These are phyloP conservation scores for Pythium brassicae DNA, from an alignment of 352 stramenopile species.

Conservation along the genomic window DNA sequence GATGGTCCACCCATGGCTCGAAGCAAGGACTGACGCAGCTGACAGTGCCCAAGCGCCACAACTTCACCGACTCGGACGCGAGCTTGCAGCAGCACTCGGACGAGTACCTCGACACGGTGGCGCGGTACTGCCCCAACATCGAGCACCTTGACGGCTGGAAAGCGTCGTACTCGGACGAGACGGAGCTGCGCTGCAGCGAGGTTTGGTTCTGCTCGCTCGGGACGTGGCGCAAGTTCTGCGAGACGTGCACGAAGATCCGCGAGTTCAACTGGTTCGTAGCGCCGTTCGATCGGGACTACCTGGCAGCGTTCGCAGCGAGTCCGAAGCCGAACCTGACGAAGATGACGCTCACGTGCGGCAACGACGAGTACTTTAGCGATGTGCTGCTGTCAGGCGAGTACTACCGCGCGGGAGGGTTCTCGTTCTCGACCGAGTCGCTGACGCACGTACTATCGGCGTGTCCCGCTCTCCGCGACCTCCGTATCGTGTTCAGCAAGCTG, in stretches of 20 bases:
- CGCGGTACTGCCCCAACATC: slow-evolving; percentile 15
- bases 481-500: slow-evolving; percentile 8
- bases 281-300: slow-evolving; percentile 5
- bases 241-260: not conserved
- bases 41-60: slow-evolving; percentile 18
- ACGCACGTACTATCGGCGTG: slow-evolving; percentile 3
- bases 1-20: slow-evolving; percentile 7
- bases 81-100: slow-evolving; percentile 4
- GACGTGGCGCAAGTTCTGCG: slow-evolving; percentile 4
- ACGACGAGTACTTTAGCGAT: slow-evolving; percentile 8
- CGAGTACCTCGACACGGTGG: slow-evolving; percentile 13
- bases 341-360: slow-evolving; percentile 8
- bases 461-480: slow-evolving; percentile 12
- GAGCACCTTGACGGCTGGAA: slow-evolving; percentile 25
- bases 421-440: slow-evolving; percentile 1
- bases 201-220: slow-evolving; percentile 8
- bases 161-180: slow-evolving; percentile 8
- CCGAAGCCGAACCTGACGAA: slow-evolving; percentile 2
- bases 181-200: slow-evolving; percentile 15
- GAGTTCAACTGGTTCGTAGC: slow-evolving; percentile 15
- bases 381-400: slow-evolving; percentile 1
- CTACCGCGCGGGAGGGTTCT: slow-evolving; percentile 1
- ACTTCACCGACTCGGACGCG: slow-evolving; percentile 1
- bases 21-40: slow-evolving; percentile 18
- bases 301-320: not conserved